A percentile compares a stretch with the other conserved stretches of the same genome.
Evolutionary conservation across 768 basidiomycete genomes (phyloP).

Genomic region (Calocera cornea): DNA sequence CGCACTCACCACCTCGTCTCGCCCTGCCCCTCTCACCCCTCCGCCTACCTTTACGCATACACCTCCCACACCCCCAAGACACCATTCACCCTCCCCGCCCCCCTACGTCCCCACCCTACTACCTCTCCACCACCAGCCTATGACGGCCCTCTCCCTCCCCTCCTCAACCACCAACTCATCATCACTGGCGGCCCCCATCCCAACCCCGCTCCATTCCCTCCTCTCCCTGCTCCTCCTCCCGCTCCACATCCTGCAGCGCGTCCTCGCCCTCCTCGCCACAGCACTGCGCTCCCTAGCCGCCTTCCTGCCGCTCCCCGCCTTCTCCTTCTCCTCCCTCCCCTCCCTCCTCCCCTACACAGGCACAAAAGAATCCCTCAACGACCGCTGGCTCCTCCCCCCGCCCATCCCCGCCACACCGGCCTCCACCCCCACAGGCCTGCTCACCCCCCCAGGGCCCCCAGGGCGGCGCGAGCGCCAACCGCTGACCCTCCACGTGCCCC

Average conservation of each 20-base stretch:
- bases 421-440: not conserved
- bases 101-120: not conserved
- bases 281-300: constrained; percentile 19
- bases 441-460: not conserved
- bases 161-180: not conserved
- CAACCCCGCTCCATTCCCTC: not conserved
- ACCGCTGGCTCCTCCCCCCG: not conserved
- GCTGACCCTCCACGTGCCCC: not conserved
- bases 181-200: not conserved
- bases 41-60: too few species aligned
- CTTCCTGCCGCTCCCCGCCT: constrained; percentile 17
- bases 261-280: constrained; percentile 13
- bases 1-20: not conserved
- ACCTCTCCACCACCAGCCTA: not conserved
- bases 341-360: not conserved
- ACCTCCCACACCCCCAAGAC: too few species aligned
- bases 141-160: not conserved
- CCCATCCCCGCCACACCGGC: not conserved
- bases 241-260: constrained; percentile 9
- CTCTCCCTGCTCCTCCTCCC: constrained; percentile 13
- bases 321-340: constrained; percentile 11
- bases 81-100: not conserved
- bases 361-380: not conserved
- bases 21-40: not conserved
- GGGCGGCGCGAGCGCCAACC: not conserved